A percentile compares a stretch with the other conserved stretches of the same genome.
Conservation (phyloP, 2,329 filamentous ascomycete species). For the Claviceps paspali region DNA sequence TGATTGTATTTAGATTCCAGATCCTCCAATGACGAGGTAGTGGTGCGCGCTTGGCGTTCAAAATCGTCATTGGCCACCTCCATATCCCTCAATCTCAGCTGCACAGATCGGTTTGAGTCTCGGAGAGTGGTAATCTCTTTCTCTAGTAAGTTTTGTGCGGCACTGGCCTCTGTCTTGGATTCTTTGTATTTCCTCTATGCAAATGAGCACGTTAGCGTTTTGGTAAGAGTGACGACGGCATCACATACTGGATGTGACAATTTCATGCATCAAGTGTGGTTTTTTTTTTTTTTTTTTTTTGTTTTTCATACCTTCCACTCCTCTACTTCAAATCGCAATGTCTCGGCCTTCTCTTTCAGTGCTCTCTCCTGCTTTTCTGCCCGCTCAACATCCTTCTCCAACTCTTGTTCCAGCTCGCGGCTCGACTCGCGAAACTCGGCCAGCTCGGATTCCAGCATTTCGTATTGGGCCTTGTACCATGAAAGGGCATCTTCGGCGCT, state of each 20-base stretch:
- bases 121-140: constrained; percentile 91
- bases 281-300: background rate
- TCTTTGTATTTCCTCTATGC: constrained; percentile 85
- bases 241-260: background rate
- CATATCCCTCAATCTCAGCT: constrained; percentile 77
- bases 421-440: constrained; percentile 89
- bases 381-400: constrained; percentile 91
- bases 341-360: constrained; percentile 76
- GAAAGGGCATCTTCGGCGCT: constrained; percentile 60
- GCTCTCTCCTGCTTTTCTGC: constrained; percentile 85
- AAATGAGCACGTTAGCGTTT: constrained; percentile 4
- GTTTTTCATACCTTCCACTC: constrained; percentile 76
- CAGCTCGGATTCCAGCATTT: constrained; percentile 78
- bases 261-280: background rate
- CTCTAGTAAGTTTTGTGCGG: constrained; percentile 72
- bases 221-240: too few relatives aligned
- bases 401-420: constrained; percentile 81
- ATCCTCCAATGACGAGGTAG: constrained; percentile 88
- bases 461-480: constrained; percentile 95
- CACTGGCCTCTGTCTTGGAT: constrained; percentile 73
- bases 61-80: constrained; percentile 98
- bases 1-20: constrained; percentile 95
- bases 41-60: constrained; percentile 89
- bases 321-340: constrained; percentile 74
- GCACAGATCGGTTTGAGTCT: constrained; percentile 66